phyloP scores from a whole-genome alignment of 805 yeast genomes.

The Alloascoidea africana region DNA sequence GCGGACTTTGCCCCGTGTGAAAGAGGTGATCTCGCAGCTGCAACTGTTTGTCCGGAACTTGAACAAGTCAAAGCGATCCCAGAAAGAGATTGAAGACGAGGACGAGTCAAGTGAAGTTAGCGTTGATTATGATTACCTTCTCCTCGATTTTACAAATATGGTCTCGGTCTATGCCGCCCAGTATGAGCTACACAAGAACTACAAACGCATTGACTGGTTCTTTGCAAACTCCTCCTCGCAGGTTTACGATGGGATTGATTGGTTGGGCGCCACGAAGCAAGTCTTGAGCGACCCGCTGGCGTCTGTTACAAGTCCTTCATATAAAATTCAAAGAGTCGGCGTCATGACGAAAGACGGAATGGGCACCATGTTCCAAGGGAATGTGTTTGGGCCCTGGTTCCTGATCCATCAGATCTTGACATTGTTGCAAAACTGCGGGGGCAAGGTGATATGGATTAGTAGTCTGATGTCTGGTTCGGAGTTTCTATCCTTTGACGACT shows the following conservation, averaged over 20 bases:
- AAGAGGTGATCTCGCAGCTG: conserved; percentile 51
- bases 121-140: conserved; percentile 66
- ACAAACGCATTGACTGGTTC: conserved; percentile 55
- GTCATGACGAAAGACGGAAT: conserved; percentile 61
- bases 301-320: conserved; percentile 81
- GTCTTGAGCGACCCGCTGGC: conserved; percentile 50
- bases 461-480: conserved; percentile 70
- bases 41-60: conserved; percentile 16
- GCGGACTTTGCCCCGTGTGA: conserved; percentile 73
- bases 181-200: conserved; percentile 51
- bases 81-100: conserved; percentile 3
- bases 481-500: conserved; percentile 56
- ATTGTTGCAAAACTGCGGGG: conserved; percentile 36
- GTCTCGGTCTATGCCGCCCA: conserved; percentile 65
- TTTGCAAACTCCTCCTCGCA: conserved; percentile 88
- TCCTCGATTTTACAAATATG: conserved; percentile 88
- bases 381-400: conserved; percentile 93
- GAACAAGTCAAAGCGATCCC: conserved; percentile 11
- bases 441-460: conserved; percentile 72
- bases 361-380: conserved; percentile 87
- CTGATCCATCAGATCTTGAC: conserved; percentile 51
- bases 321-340: conserved; percentile 72
- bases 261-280: conserved; percentile 64
- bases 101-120: conserved; percentile 21
- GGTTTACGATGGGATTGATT: conserved; percentile 74